These are phyloP conservation scores for Austroboletus eburneus DNA, from an alignment of 768 basidiomycete species.

Conservation along the genomic window DNA sequence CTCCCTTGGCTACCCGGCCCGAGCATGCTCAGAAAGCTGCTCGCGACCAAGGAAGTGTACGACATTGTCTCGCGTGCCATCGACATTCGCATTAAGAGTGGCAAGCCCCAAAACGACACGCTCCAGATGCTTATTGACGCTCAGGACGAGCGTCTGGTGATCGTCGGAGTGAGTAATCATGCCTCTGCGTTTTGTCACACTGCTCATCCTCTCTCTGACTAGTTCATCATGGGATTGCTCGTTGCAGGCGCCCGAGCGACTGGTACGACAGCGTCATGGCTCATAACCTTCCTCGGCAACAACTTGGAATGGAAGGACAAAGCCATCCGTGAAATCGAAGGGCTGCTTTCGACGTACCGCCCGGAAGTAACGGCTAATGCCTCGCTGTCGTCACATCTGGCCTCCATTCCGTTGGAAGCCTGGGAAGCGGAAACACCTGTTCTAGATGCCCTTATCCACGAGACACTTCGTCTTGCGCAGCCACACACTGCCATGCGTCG, in stretches of 20 bases:
- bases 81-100: conserved; percentile 52
- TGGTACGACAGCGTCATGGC: conserved; percentile 77
- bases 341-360: conserved; percentile 45
- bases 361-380: conserved; percentile 18
- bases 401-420: conserved; percentile 57
- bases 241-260: conserved; percentile 81
- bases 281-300: conserved; percentile 67
- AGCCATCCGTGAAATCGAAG: conserved; percentile 57
- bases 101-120: conserved; percentile 57
- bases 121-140: conserved; percentile 72
- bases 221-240: conserved; percentile 82
- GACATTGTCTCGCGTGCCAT: conserved; percentile 60
- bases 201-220: conserved; percentile 20
- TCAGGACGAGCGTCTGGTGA: conserved; percentile 61
- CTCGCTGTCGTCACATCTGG: conserved; percentile 44
- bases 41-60: conserved; percentile 74
- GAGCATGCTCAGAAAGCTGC: conserved; percentile 65
- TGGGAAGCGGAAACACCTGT: conserved; percentile 72
- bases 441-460: conserved; percentile 68
- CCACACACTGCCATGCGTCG: conserved; percentile 79
- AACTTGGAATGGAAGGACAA: conserved; percentile 61
- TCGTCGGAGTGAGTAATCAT: conserved; percentile 56
- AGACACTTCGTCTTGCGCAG: conserved; percentile 75
- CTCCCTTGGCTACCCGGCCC: conserved; percentile 75
- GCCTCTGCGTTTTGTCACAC: conserved; percentile 14